Evolutionary conservation across 1,139 yeast genomes (phyloP), one percentile per base, ranked within the genome.

Genomic region (Lodderomyces parapsilosis): DNA sequence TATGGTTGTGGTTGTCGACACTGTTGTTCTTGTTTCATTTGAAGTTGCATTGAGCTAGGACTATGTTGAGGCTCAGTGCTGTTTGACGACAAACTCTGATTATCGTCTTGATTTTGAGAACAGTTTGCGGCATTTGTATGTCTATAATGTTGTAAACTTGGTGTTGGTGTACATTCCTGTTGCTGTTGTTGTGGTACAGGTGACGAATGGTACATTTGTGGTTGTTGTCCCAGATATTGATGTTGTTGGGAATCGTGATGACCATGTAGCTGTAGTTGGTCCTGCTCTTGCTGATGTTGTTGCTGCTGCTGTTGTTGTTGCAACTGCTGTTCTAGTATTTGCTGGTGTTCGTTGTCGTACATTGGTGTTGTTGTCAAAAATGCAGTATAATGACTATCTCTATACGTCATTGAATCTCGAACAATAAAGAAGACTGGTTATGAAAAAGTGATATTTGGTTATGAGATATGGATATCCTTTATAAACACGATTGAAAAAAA

Each of bases 381-480:
- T 7, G 65, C 60, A 49, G 63, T 62, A 44, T 65, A 66, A 45
- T 66, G 70, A 49, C 63, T 61, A 39, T 63, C 43, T 41, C 53
- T 62, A 47, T 61, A 65, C 33, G 68, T 54, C 72, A 36, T 34
- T 18, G 10, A 10, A 15, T 15, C 10, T 24, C 3, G 10, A 30
- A 9, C 4, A 15, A 30, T n/a, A 30, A 15, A 30, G 9, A 13
- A 25, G 5, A 25, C 7, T 27, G 17, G 17, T 27, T 27, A 19
- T 30, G 33, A 15, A 24, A 8, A 4, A 30, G 5, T 30, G 3
- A 15, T 14, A 4, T n/a, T n/a, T 15, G 33, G 33, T 30, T 30
- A 30, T 30, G 33, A 30, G 33, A 15, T n/a, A n/a, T n/a, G n/a
- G n/a, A n/a, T n/a, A n/a, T n/a, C n/a, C n/a, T n/a, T n/a, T n/a